These are phyloP conservation scores for Lumnitzera littorea DNA, from an alignment of 345 rosid genomes.

Conservation along the genomic window DNA sequence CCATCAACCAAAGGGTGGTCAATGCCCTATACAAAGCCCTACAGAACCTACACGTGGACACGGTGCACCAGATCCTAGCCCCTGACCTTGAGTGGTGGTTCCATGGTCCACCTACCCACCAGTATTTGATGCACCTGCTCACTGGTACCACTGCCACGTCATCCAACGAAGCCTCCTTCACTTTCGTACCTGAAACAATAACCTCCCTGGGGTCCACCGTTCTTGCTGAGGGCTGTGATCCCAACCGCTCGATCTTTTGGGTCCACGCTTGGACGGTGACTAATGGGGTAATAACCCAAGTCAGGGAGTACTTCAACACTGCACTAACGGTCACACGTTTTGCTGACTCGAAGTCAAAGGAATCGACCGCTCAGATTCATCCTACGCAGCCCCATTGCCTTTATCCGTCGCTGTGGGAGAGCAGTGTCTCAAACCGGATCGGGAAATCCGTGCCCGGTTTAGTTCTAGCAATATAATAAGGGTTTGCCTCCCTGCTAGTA, in stretches of 20 bases:
- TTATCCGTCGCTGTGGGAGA: slow-evolving; percentile 68
- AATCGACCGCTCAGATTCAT: not conserved
- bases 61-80: slow-evolving; percentile 57
- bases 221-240: slow-evolving; percentile 77
- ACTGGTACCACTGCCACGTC: slow-evolving; percentile 45
- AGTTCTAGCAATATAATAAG: slow-evolving; percentile 43
- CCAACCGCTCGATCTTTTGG: slow-evolving; percentile 55
- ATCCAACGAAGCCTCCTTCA: slow-evolving; percentile 19
- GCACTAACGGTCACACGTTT: slow-evolving; percentile 76
- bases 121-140: slow-evolving; percentile 80
- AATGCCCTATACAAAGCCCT: slow-evolving; percentile 68
- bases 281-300: slow-evolving; percentile 85
- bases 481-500: too few relatives aligned
- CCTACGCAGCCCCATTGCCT: slow-evolving; percentile 29
- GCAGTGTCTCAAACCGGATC: slow-evolving; percentile 52
- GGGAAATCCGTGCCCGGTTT: slow-evolving; percentile 89
- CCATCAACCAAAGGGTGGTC: slow-evolving; percentile 62
- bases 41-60: slow-evolving; percentile 51
- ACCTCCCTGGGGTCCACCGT: slow-evolving; percentile 64
- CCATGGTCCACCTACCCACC: slow-evolving; percentile 91
- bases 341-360: slow-evolving; percentile 30
- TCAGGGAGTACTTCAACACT: slow-evolving; percentile 86
- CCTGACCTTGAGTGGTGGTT: slow-evolving; percentile 94
- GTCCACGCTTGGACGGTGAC: slow-evolving; percentile 94
- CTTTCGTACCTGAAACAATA: slow-evolving; percentile 40